Conservation (phyloP, 192 early-diverging fungal species). For the Neocallimastix lanati region DNA sequence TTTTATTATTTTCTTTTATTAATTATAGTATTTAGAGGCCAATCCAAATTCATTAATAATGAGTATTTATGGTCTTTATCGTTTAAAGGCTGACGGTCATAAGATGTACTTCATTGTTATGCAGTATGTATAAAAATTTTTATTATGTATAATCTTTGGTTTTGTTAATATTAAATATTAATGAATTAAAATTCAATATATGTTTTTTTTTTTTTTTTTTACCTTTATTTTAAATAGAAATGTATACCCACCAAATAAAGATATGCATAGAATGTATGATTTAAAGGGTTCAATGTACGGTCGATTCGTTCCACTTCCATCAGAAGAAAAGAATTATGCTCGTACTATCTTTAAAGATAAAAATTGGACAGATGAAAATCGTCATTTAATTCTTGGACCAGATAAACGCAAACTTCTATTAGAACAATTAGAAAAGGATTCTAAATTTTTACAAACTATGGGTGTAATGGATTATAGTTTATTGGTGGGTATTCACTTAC, state of each 20-base stretch:
- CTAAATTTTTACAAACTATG: background rate
- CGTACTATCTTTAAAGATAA: constrained; percentile 89
- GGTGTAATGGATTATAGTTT: constrained; percentile 98
- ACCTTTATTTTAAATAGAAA: too few relatives aligned
- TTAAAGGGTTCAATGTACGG: constrained; percentile 86
- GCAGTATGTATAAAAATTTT: constrained; percentile 56
- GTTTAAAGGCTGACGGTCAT: background rate
- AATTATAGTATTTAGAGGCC: background rate
- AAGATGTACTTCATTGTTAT: background rate
- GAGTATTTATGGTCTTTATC: background rate
- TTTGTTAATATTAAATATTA: too few relatives aligned
- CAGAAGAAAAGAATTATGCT: constrained; percentile 56
- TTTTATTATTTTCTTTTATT: too few relatives aligned
- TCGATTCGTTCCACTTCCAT: constrained; percentile 47
- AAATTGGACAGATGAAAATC: constrained; percentile 75
- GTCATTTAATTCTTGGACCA: constrained; percentile 63
- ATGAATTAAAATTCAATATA: too few relatives aligned
- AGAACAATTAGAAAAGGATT: constrained; percentile 68
- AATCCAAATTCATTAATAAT: background rate
- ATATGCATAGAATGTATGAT: constrained; percentile 92
- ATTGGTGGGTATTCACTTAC: constrained; percentile 83
- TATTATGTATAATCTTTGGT: too few relatives aligned
- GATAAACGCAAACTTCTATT: constrained; percentile 58
- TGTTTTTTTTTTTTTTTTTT: too few relatives aligned
- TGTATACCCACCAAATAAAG: constrained; percentile 88